phyloP scores from a whole-genome alignment of 345 rosid species.

The Eucalyptus coolabah region DNA sequence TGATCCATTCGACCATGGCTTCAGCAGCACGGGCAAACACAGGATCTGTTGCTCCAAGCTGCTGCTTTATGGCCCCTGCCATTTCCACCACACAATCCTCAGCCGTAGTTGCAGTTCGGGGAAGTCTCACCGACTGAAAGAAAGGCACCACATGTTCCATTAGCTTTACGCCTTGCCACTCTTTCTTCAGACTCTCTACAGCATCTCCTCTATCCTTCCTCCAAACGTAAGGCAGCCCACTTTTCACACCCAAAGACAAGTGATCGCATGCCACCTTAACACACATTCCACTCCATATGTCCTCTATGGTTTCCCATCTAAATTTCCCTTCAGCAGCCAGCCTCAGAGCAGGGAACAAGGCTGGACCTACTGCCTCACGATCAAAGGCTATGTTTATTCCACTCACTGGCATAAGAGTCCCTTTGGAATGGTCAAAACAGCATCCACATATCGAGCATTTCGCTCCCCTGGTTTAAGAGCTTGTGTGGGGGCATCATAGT shows the following conservation, averaged over 20 bases:
- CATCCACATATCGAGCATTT: slow-evolving; percentile 71
- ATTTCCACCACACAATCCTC: slow-evolving; percentile 69
- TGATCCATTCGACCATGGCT: slow-evolving; percentile 67
- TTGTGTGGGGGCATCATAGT: slow-evolving; percentile 93
- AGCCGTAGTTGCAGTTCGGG: slow-evolving; percentile 34
- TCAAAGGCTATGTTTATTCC: slow-evolving; percentile 88
- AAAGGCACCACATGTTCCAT: slow-evolving; percentile 88
- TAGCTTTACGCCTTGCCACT: slow-evolving; percentile 94
- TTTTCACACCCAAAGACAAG: slow-evolving; percentile 78
- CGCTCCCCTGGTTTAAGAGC: slow-evolving; percentile 75
- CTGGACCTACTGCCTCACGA: slow-evolving; percentile 72
- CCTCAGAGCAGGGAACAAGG: slow-evolving; percentile 65
- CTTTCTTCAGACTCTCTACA: slow-evolving; percentile 74
- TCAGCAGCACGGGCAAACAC: slow-evolving; percentile 62
- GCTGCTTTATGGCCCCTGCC: slow-evolving; percentile 52
- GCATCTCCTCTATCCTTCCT: slow-evolving; percentile 82
- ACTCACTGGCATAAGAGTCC: slow-evolving; percentile 60
- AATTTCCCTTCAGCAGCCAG: slow-evolving; percentile 77
- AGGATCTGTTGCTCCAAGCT: slow-evolving; percentile 44
- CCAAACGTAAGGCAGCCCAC: slow-evolving; percentile 83
- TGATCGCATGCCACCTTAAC: slow-evolving; percentile 72
- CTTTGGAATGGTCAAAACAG: slow-evolving; percentile 71
- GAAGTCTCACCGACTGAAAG: slow-evolving; percentile 58
- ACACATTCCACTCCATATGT: slow-evolving; percentile 94
- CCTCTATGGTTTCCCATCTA: slow-evolving; percentile 96